Evolutionary conservation across 2,329 filamentous ascomycete species (phyloP), one percentile per base, ranked within the genome.

Genomic region (Aspergillus aculeatus): DNA sequence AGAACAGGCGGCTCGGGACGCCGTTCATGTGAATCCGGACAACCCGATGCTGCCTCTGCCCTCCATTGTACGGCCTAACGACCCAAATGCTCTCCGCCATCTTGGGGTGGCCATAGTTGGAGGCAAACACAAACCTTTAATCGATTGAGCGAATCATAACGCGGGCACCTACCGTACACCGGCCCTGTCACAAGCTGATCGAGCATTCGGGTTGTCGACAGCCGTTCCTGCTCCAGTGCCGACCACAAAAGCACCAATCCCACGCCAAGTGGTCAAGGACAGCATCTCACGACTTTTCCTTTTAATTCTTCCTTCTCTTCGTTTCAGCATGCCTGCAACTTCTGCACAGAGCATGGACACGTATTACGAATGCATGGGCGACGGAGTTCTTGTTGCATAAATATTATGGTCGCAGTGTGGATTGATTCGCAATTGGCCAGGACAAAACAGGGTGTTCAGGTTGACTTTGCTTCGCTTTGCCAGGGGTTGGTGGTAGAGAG

Each of bases 1-100:
- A 64, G 93, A 97, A 73, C 92, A 96, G 77, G 91, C 95, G 0
- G 95, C 95, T 48, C 94, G 93, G 75, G 94, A 98, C 68, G 94
- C 95, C 2, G 89, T 91, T 16, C 87, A 90, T 62, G 89, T 98
- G 62, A 92, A 94, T 67, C 89, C 89, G 0, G 91, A 96, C 62
- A 95, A 95, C 68, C 95, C 93, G 0, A 93, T 96, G 88, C 78
- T 97, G n/a, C 93, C 95, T 0, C 89, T 93, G 1, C 87, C 89
- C 63, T 88, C 85, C 7, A 95, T 99, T 63, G 86, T 98, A 59
- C 83, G 90, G 54, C 87, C 91, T 5, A 88, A 84, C 62, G 93
- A 98, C 72, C 86, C 81, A 35, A 81, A 84, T 53, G 86, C 86
- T 32, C 77, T 89, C 55, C 78, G 82, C 52, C 80, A 82, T 56